A percentile compares a stretch with the other conserved stretches of the same genome.
Evolutionary conservation across 768 basidiomycete species (phyloP).

Genomic region (Boletus reticulatus): DNA sequence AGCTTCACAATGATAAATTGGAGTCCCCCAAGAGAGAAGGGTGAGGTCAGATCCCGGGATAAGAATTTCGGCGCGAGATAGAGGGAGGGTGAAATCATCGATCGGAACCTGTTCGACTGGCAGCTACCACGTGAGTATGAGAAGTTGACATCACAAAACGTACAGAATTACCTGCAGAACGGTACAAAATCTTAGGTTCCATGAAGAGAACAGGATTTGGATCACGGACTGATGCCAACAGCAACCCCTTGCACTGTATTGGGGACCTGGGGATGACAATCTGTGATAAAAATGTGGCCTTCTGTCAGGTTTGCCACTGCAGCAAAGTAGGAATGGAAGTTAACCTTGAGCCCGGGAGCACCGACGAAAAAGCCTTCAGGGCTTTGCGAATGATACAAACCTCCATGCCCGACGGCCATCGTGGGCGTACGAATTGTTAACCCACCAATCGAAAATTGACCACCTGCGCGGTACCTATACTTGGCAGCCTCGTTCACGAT

Average conservation of each 20-base stretch:
- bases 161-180: conserved; percentile 63
- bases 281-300: conserved; percentile 14
- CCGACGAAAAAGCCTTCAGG: conserved; percentile 95
- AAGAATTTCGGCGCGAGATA: conserved; percentile 78
- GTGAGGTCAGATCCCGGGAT: conserved; percentile 81
- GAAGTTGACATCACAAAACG: not conserved
- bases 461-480: conserved; percentile 85
- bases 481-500: conserved; percentile 96
- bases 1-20: conserved; percentile 84
- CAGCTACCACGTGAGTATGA: conserved; percentile 1
- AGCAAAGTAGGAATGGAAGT: not conserved
- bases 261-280: conserved; percentile 94
- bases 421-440: conserved; percentile 83
- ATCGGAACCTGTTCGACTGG: conserved; percentile 89
- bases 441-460: conserved; percentile 76
- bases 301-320: not conserved
- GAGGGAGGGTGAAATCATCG: conserved; percentile 82
- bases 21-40: conserved; percentile 90
- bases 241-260: conserved; percentile 91
- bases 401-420: conserved; percentile 93
- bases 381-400: conserved; percentile 91
- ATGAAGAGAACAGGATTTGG: conserved; percentile 94
- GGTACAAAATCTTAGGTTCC: conserved; percentile 93
- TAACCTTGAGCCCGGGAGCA: conserved; percentile 83
- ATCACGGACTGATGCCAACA: conserved; percentile 85